Conservation (phyloP, 768 basidiomycete genomes). For the Suillus clintonianus region DNA sequence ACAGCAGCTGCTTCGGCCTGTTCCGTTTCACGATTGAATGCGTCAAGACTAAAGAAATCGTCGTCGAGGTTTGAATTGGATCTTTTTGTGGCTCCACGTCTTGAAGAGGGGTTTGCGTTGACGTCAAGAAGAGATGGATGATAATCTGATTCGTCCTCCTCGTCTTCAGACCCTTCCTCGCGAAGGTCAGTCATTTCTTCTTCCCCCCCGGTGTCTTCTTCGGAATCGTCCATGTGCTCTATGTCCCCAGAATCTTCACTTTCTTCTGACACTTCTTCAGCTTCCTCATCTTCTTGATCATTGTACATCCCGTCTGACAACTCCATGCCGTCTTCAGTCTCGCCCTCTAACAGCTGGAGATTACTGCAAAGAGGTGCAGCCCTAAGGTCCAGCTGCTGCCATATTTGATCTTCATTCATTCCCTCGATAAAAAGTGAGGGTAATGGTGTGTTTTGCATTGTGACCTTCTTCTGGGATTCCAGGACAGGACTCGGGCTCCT, state of each 20-base stretch:
- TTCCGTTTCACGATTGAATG: conserved; percentile 87
- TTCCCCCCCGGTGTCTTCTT: conserved; percentile 27
- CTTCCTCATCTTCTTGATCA: conserved; percentile 33
- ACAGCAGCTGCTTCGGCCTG: conserved; percentile 67
- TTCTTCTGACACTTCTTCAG: conserved; percentile 30
- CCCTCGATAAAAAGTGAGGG: conserved; percentile 72
- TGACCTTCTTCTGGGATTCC: conserved; percentile 32
- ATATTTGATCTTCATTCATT: conserved; percentile 86
- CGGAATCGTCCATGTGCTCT: conserved; percentile 25
- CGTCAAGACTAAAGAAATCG: conserved; percentile 83
- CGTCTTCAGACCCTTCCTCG: conserved; percentile 41
- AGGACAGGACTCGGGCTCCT: conserved; percentile 41
- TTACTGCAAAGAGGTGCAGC: conserved; percentile 68
- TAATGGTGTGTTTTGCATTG: conserved; percentile 68
- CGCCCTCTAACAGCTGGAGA: conserved; percentile 66
- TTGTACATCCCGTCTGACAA: conserved; percentile 24
- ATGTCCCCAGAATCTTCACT: conserved; percentile 29
- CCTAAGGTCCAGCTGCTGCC: conserved; percentile 91
- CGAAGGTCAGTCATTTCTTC: conserved; percentile 34
- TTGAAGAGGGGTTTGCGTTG: conserved; percentile 26
- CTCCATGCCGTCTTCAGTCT: conserved; percentile 32
- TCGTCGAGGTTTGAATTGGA: conserved; percentile 68
- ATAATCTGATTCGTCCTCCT: conserved; percentile 33
- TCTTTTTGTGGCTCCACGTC: conserved; percentile 17
- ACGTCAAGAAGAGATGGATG: conserved; percentile 28